phyloP scores from a whole-genome alignment of 139 green algal species.

The Eudorina sp. region DNA sequence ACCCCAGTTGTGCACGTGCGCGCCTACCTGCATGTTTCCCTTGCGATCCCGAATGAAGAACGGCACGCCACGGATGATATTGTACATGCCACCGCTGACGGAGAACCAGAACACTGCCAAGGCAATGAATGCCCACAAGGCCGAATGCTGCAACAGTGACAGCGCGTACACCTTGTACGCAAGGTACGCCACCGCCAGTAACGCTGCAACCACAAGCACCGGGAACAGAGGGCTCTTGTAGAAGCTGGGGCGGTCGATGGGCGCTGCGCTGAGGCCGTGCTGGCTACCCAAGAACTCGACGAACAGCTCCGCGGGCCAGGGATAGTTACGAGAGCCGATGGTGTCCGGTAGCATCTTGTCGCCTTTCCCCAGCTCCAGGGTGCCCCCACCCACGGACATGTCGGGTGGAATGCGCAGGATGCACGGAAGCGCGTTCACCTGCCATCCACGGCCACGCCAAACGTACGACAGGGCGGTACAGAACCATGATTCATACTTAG shows the following conservation, averaged over 20 bases:
- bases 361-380: constrained; percentile 9
- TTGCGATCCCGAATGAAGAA: constrained; percentile 66
- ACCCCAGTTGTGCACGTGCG: no score
- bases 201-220: constrained; percentile 52
- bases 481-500: no score
- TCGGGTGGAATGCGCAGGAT: constrained; percentile 63
- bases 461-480: no score
- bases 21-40: constrained; percentile 49
- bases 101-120: constrained; percentile 81
- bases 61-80: constrained; percentile 92
- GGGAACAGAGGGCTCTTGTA: constrained; percentile 63
- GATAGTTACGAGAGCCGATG: constrained; percentile 48
- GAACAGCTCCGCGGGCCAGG: constrained; percentile 76
- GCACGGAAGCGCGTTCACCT: constrained; percentile 72
- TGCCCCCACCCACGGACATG: constrained; percentile 37
- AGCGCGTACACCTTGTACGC: constrained; percentile 45
- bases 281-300: constrained; percentile 56
- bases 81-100: constrained; percentile 87
- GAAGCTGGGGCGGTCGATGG: constrained; percentile 70
- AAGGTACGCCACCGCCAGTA: constrained; percentile 45
- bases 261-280: constrained; percentile 55
- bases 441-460: background rate
- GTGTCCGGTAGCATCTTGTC: constrained; percentile 55
- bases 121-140: constrained; percentile 62
- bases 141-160: constrained; percentile 56